Evolutionary conservation across 148 eudicot species (phyloP).

Genomic region (Gaultheria prostrata): DNA sequence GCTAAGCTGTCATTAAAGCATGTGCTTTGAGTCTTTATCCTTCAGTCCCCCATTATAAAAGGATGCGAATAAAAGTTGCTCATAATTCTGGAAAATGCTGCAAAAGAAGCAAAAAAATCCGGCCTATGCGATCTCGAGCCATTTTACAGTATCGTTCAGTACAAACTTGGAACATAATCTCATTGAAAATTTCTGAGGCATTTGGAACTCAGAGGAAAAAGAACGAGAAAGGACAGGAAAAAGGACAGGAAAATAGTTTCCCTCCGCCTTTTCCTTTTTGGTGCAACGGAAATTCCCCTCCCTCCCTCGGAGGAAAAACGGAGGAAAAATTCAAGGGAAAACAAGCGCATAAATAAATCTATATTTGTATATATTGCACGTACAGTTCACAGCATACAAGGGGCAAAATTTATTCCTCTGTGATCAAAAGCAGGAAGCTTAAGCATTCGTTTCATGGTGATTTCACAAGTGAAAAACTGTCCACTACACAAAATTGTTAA

Average conservation of each 20-base stretch:
- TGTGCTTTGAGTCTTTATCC: no score
- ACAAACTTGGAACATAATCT: background rate
- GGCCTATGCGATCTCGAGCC: no score
- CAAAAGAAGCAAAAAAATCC: no score
- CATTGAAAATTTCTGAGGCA: background rate
- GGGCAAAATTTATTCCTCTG: conserved; percentile 13
- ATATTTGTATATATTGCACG: background rate
- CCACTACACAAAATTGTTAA: background rate
- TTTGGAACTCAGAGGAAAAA: no score
- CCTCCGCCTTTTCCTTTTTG: no score
- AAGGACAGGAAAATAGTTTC: background rate
- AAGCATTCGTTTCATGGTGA: background rate
- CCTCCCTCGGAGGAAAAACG: no score
- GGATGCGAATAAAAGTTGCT: no score
- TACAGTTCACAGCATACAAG: background rate
- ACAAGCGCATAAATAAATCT: background rate
- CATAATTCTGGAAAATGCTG: no score
- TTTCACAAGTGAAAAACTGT: background rate
- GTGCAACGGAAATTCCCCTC: no score
- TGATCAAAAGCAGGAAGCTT: conserved; percentile 10
- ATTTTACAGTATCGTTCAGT: background rate
- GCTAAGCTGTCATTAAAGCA: no score
- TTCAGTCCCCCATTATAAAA: no score
- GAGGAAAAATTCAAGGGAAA: background rate
- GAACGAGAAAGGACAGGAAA: no score